phyloP scores from a whole-genome alignment of 495 filamentous ascomycete genomes.

The Penicillium robsamsonii region DNA sequence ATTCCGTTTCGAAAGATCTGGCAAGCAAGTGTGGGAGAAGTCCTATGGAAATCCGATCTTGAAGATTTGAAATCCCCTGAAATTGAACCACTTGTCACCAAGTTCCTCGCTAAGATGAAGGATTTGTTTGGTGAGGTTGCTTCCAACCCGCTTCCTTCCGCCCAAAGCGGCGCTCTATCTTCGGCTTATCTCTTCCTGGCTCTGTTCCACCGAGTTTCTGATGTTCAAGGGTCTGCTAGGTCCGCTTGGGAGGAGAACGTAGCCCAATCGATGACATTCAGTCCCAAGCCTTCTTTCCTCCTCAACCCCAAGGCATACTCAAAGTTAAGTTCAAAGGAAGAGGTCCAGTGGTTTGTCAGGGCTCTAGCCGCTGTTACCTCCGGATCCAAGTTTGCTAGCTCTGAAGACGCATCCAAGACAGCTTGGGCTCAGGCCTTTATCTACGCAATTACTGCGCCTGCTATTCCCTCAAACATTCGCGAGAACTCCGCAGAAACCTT shows the following conservation, averaged over 20 bases:
- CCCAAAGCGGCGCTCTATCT: conserved; percentile 72
- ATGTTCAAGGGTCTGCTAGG: conserved; percentile 32
- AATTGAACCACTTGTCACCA: conserved; percentile 39
- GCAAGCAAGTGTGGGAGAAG: conserved; percentile 70
- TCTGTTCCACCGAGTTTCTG: conserved; percentile 42
- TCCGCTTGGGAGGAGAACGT: conserved; percentile 49
- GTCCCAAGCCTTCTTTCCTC: conserved; percentile 79
- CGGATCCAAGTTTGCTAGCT: conserved; percentile 32
- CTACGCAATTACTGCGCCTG: conserved; percentile 65
- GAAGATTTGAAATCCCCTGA: conserved; percentile 44
- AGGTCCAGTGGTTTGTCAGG: conserved; percentile 71
- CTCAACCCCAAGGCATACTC: conserved; percentile 80
- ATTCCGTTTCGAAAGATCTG: conserved; percentile 74
- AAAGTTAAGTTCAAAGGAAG: conserved; percentile 68
- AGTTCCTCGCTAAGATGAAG: conserved; percentile 63
- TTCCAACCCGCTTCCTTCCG: conserved; percentile 70
- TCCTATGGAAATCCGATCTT: conserved; percentile 60
- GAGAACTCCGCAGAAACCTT: conserved; percentile 58
- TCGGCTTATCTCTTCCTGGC: conserved; percentile 72
- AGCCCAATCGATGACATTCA: conserved; percentile 59
- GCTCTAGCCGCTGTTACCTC: conserved; percentile 62
- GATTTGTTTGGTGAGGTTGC: conserved; percentile 72
- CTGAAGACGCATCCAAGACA: conserved; percentile 39
- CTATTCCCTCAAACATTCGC: conserved; percentile 55
- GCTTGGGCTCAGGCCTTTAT: conserved; percentile 82